phyloP scores from a whole-genome alignment of 305 asterid species.

The Striga hermonthica region DNA sequence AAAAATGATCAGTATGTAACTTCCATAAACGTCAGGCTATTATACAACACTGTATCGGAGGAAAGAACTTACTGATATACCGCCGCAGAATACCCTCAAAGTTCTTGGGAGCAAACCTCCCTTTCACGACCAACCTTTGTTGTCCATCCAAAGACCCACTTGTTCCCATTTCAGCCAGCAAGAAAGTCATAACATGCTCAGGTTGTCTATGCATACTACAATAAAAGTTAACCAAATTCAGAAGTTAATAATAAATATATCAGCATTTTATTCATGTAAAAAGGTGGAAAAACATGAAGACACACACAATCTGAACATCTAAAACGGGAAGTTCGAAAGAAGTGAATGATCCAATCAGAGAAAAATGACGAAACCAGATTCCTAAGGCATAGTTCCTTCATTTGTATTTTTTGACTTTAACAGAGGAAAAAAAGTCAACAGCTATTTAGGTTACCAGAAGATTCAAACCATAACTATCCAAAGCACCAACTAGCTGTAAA shows the following conservation, averaged over 20 bases:
- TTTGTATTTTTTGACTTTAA: too few species aligned
- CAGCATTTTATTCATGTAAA: not conserved
- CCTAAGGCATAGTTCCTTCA: too few species aligned
- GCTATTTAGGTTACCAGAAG: not conserved
- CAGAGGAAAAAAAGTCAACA: not conserved
- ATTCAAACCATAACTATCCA: not conserved
- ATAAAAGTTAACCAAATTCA: not conserved
- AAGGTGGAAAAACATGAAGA: too few species aligned
- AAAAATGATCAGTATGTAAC: not conserved
- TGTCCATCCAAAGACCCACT: slow-evolving; percentile 18
- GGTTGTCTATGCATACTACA: slow-evolving; percentile 18
- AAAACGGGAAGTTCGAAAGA: not conserved
- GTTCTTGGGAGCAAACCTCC: slow-evolving; percentile 18
- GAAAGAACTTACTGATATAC: slow-evolving; percentile 6
- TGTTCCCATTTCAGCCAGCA: slow-evolving; percentile 21
- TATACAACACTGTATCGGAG: not conserved
- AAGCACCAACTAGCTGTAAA: not conserved
- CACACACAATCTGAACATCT: not conserved
- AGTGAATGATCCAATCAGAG: not conserved
- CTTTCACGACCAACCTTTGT: slow-evolving; percentile 12
- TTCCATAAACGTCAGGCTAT: too few species aligned
- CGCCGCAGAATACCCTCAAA: slow-evolving; percentile 19
- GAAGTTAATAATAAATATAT: not conserved
- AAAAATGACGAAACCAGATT: too few species aligned
- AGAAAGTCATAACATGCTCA: slow-evolving; percentile 13